phyloP scores from a whole-genome alignment of 2,329 filamentous ascomycete species.

The Colletotrichum lini region DNA sequence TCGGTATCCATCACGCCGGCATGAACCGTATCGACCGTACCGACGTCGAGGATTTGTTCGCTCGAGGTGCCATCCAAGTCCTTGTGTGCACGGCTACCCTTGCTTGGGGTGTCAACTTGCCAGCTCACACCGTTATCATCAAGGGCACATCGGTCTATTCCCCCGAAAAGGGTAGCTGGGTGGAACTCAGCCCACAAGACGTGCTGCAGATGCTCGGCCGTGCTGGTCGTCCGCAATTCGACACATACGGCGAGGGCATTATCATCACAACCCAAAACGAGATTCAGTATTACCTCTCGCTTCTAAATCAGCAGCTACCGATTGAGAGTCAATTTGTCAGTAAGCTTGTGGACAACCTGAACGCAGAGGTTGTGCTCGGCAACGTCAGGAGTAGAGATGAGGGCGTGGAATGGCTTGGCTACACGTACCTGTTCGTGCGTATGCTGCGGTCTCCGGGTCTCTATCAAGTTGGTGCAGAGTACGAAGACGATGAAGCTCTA shows the following conservation, averaged over 20 bases:
- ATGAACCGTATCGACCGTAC: slow-evolving; percentile 97
- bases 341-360: slow-evolving; percentile 94
- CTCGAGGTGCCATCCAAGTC: slow-evolving; percentile 91
- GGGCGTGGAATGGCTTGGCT: slow-evolving; percentile 98
- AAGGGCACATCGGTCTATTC: slow-evolving; percentile 99
- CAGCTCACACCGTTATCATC: slow-evolving; percentile 98
- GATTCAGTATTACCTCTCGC: slow-evolving; percentile 96
- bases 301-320: slow-evolving; percentile 96
- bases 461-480: slow-evolving; percentile 96
- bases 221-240: slow-evolving; percentile 95
- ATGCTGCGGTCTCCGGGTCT: slow-evolving; percentile 96
- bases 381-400: slow-evolving; percentile 94
- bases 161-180: slow-evolving; percentile 98
- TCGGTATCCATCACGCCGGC: slow-evolving; percentile 98
- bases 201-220: slow-evolving; percentile 98
- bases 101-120: slow-evolving; percentile 98
- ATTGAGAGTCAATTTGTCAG: slow-evolving; percentile 98
- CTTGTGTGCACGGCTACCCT: slow-evolving; percentile 98
- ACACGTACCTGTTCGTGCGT: slow-evolving; percentile 97
- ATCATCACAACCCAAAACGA: slow-evolving; percentile 97
- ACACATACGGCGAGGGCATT: slow-evolving; percentile 98
- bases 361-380: slow-evolving; percentile 94
- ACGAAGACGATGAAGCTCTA: slow-evolving; percentile 90
- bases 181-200: slow-evolving; percentile 96
- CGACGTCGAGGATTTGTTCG: slow-evolving; percentile 94